phyloP scores from a whole-genome alignment of 2,329 filamentous ascomycete genomes.

The Diaporthe ampelina region DNA sequence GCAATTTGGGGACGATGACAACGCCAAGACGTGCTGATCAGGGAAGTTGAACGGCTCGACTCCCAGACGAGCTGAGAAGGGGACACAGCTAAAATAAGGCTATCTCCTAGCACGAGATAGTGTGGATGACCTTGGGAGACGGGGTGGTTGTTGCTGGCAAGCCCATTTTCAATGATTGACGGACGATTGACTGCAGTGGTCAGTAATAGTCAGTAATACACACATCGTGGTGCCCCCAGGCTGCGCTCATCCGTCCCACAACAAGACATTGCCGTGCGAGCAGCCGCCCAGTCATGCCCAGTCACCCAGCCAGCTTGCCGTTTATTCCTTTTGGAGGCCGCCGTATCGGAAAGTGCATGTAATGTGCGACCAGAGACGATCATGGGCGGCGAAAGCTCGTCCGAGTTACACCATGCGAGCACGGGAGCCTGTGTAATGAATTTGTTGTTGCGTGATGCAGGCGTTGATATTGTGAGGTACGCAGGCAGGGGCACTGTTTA shows the following conservation, averaged over 20 bases:
- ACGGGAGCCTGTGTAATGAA: neutral
- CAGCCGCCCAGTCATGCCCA: conserved; percentile 1
- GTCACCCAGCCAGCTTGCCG: neutral
- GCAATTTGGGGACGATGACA: conserved; percentile 33
- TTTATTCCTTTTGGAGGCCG: conserved; percentile 23
- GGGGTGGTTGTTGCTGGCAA: neutral
- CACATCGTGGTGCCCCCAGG: conserved; percentile 10
- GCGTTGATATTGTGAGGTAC: conserved; percentile 15
- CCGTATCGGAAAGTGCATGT: neutral
- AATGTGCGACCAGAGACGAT: neutral
- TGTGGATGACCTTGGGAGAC: neutral
- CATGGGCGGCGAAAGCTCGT: neutral
- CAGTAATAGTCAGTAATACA: neutral
- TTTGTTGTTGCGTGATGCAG: neutral
- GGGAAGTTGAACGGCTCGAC: conserved; percentile 33
- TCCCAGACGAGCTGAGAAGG: neutral
- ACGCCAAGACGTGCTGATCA: conserved; percentile 32
- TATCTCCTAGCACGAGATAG: conserved; percentile 16
- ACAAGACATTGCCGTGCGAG: conserved; percentile 14
- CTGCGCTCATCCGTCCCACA: conserved; percentile 5
- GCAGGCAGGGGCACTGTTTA: conserved; percentile 32
- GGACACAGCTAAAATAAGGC: conserved; percentile 16
- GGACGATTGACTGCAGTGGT: neutral
- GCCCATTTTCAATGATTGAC: neutral
- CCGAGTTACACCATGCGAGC: conserved; percentile 20